Conservation (phyloP, 2,329 filamentous ascomycete genomes). For the Pochonia chlamydosporia region DNA sequence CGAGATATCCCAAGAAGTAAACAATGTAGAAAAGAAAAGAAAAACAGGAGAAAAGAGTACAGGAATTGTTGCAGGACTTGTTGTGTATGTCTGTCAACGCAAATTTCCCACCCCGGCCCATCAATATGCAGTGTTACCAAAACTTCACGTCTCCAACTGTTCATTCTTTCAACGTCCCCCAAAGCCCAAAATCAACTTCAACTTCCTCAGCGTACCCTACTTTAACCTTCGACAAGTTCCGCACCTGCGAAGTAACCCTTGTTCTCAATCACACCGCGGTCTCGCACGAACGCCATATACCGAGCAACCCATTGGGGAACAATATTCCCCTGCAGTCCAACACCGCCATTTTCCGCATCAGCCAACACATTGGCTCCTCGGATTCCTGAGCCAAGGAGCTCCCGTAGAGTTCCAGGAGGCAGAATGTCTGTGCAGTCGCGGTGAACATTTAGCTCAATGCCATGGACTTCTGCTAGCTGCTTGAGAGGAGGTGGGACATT, state of each 20-base stretch:
- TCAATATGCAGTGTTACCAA: neutral
- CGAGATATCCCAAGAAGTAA: neutral
- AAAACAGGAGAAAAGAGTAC: neutral
- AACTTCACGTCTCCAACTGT: neutral
- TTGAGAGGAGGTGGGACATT: constrained; percentile 86
- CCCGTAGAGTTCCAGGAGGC: constrained; percentile 75
- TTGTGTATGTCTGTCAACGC: neutral
- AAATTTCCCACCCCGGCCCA: neutral
- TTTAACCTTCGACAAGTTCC: constrained; percentile 40
- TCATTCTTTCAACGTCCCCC: neutral
- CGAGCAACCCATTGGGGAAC: constrained; percentile 92
- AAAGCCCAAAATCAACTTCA: too few species aligned
- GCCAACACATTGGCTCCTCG: constrained; percentile 72
- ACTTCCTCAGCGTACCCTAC: neutral
- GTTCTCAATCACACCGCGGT: constrained; percentile 93
- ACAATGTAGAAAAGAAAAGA: neutral
- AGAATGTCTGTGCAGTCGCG: constrained; percentile 91
- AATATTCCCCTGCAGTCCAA: constrained; percentile 69
- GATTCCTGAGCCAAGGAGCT: constrained; percentile 69
- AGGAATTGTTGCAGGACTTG: neutral
- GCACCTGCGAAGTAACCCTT: constrained; percentile 96
- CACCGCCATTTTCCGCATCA: constrained; percentile 40
- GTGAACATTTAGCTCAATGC: constrained; percentile 86
- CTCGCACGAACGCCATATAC: constrained; percentile 91
- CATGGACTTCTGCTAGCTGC: constrained; percentile 72